Conservation (phyloP, 352 stramenopile species). For the Phytophthora podocarpi region DNA sequence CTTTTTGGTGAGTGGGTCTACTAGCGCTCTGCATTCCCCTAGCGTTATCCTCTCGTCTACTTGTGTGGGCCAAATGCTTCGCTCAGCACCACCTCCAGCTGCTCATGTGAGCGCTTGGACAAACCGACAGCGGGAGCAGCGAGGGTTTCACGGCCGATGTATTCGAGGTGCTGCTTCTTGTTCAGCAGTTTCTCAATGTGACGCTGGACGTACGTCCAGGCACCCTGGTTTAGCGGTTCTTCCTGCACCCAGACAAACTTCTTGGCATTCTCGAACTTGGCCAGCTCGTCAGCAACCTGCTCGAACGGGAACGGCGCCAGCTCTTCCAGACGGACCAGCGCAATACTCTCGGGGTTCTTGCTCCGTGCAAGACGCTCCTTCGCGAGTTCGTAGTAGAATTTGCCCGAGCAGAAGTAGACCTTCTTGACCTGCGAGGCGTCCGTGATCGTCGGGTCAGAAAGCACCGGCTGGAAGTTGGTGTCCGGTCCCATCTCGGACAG, state of each 20-base stretch:
- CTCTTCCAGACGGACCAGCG: conserved; percentile 82
- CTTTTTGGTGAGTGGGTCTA: conserved; percentile 7
- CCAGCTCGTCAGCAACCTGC: conserved; percentile 59
- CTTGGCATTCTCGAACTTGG: conserved; percentile 66
- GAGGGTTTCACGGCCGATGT: conserved; percentile 76
- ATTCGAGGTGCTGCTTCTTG: conserved; percentile 66
- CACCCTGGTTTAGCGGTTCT: conserved; percentile 82
- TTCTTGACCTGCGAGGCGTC: conserved; percentile 61
- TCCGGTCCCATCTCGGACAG: conserved; percentile 65
- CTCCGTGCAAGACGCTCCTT: conserved; percentile 59
- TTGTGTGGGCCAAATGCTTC: conserved; percentile 57
- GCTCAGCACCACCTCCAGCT: conserved; percentile 67
- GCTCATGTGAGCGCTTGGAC: conserved; percentile 70
- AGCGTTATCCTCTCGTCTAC: conserved; percentile 11
- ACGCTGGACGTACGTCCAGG: conserved; percentile 71
- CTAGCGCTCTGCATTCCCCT: neutral
- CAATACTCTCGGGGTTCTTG: conserved; percentile 53
- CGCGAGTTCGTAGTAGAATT: conserved; percentile 88
- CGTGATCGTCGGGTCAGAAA: conserved; percentile 57
- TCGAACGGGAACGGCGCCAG: conserved; percentile 86
- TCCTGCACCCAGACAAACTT: conserved; percentile 84
- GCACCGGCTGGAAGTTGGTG: conserved; percentile 71
- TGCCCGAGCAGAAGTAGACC: conserved; percentile 82
- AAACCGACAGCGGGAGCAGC: conserved; percentile 74
- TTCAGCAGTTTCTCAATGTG: conserved; percentile 76